Evolutionary conservation across 441 rosid genomes (phyloP).

Genomic region (Mallotus repandus): DNA sequence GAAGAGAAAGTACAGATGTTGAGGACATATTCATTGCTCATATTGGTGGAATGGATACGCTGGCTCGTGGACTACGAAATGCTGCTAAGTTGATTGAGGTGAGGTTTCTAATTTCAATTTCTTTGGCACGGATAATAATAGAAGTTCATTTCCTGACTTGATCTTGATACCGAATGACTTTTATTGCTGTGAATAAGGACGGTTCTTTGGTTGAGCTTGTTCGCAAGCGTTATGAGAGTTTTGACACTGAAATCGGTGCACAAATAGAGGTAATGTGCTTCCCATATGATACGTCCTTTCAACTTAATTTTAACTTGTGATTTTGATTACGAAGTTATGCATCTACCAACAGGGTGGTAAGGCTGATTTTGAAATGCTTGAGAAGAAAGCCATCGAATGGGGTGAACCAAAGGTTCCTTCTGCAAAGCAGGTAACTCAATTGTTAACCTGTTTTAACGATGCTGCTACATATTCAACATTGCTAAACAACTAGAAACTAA

Average conservation of each 20-base stretch:
- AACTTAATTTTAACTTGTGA: background rate
- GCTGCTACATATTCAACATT: background rate
- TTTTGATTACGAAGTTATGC: conserved; percentile 13
- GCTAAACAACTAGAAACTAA: conserved; percentile 12
- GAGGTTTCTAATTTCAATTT: conserved; percentile 3
- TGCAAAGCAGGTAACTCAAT: conserved; percentile 77
- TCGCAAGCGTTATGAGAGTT: conserved; percentile 66
- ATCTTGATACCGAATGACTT: conserved; percentile 2
- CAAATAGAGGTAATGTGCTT: conserved; percentile 54
- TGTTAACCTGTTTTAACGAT: background rate
- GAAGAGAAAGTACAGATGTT: conserved; percentile 98
- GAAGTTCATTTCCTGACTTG: background rate
- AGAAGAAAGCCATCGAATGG: conserved; percentile 83
- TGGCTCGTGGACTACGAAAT: conserved; percentile 91
- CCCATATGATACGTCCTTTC: background rate
- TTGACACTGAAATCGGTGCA: conserved; percentile 74
- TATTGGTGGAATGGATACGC: conserved; percentile 89
- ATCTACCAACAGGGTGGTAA: conserved; percentile 59
- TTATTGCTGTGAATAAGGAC: conserved; percentile 41
- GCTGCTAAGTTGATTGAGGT: conserved; percentile 87
- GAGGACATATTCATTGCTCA: conserved; percentile 96
- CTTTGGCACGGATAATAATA: background rate
- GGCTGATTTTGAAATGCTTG: conserved; percentile 83
- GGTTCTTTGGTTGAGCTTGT: conserved; percentile 67
- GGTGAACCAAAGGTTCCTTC: conserved; percentile 90